Conservation (phyloP, 352 stramenopile species). For the Globisporangium middletonii region DNA sequence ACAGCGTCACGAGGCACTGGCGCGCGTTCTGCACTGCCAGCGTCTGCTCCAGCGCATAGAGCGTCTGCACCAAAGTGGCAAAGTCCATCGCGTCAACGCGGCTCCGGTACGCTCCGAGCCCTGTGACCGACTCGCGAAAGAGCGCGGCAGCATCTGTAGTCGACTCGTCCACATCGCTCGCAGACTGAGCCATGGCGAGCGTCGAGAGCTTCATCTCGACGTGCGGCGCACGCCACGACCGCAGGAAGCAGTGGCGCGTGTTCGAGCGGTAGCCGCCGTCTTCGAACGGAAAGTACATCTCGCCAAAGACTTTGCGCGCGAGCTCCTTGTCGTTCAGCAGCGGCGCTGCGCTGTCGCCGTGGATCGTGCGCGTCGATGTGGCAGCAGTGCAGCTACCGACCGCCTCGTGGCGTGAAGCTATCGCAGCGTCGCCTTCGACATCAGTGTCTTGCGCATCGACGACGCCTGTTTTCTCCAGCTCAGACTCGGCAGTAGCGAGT, state of each 20-base stretch:
- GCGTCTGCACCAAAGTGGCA: not conserved
- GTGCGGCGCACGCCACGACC: constrained; percentile 17
- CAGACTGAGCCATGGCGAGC: not conserved
- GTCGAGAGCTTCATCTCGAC: constrained; percentile 25
- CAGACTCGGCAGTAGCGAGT: no score
- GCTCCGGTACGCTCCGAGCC: not conserved
- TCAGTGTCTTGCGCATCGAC: no score
- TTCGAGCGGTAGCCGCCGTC: constrained; percentile 69
- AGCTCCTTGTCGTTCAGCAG: constrained; percentile 74
- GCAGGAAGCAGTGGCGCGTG: constrained; percentile 26
- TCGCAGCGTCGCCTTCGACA: no score
- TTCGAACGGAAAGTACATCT: constrained; percentile 86
- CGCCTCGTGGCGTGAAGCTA: no score
- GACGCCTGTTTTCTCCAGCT: not conserved
- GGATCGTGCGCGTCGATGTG: not conserved
- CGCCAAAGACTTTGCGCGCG: constrained; percentile 74
- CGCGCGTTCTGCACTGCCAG: constrained; percentile 9
- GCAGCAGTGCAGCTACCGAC: not conserved
- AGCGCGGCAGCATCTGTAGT: not conserved
- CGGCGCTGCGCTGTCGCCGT: not conserved
- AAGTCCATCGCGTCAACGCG: constrained; percentile 9
- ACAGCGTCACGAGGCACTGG: constrained; percentile 4
- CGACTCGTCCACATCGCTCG: not conserved
- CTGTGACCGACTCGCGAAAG: not conserved
- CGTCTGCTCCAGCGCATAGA: constrained; percentile 8